These are phyloP conservation scores for Mycena capillaripes DNA, from an alignment of 768 basidiomycete genomes.

Conservation along the genomic window DNA sequence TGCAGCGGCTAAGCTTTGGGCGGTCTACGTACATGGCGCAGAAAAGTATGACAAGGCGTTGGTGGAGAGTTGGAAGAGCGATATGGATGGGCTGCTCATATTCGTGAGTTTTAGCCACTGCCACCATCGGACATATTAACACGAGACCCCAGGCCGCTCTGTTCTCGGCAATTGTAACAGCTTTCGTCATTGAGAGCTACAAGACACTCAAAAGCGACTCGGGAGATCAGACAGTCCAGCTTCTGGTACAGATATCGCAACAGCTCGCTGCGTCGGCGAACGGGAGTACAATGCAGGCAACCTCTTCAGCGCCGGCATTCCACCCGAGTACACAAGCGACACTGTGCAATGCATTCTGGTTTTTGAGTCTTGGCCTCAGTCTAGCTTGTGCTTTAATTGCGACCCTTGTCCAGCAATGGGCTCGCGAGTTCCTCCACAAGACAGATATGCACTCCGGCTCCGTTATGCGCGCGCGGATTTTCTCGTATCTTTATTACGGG, in stretches of 20 bases:
- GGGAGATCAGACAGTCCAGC: conserved; percentile 24
- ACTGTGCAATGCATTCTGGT: conserved; percentile 22
- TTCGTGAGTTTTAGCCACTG: conserved; percentile 9
- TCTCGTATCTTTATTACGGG: conserved; percentile 21
- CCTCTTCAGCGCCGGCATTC: background rate
- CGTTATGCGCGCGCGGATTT: conserved; percentile 9
- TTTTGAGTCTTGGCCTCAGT: conserved; percentile 22
- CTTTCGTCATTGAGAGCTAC: conserved; percentile 44
- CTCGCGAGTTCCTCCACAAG: conserved; percentile 16
- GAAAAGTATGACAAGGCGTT: conserved; percentile 11
- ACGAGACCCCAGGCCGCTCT: conserved; percentile 39
- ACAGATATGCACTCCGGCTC: conserved; percentile 3
- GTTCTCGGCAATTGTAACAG: conserved; percentile 42
- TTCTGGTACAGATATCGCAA: conserved; percentile 7
- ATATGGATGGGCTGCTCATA: conserved; percentile 26
- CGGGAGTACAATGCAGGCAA: background rate
- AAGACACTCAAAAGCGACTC: conserved; percentile 36
- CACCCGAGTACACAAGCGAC: background rate
- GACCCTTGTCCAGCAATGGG: conserved; percentile 22
- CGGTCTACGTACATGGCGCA: conserved; percentile 16
- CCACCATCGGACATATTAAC: background rate
- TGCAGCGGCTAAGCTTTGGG: conserved; percentile 8
- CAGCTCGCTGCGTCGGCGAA: conserved; percentile 7
- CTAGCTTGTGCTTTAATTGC: conserved; percentile 18
- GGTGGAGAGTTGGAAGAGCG: conserved; percentile 26